Base-by-base conservation (phyloP, 2,329 filamentous ascomycete genomes). In the Coniosporium uncinatum region DNA sequence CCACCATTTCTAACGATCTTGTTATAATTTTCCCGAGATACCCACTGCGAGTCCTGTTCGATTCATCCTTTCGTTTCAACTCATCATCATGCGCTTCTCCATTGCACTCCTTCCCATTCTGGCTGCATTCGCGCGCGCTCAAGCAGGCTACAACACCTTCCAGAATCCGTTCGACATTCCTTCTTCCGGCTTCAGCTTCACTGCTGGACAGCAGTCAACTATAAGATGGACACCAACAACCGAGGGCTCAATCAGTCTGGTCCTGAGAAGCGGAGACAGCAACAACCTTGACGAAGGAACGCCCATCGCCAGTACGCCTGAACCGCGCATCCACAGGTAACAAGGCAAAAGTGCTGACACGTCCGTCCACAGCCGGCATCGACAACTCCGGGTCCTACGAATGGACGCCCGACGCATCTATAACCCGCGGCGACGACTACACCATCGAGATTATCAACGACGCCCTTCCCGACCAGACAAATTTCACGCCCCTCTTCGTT, bases 161-260 rank as follows among this genome's bases (percentile, higher is more conserved):
- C 24, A 29, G 24, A 38, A 38, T 17, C 36, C 36, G 16, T 38
- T 38, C 20, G 13, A 20, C 19, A 58, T 67, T 44, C 69, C 71
- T 16, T 31, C 36, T 3, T 53, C 50, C 14, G 67, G 68, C 35
- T 67, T 70, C 45, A 44, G 54, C 20, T 69, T 73, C 51, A 63
- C 56, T 14, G 69, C 70, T 33, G 73, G 73, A 39, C 41, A 67
- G 52, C 47, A 67, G 11, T 59, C 69, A 17, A 65, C 62, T 11
- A 53, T 79, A 37, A 61, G 51, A 39, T 79, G 75, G 75, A 47
- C 54, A 5, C 67, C 72, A 5, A 72, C 66, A 36, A 75, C 71
- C 42, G 40, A 49, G 18, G 70, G 70, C 43, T 72, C 73, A 14
- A 66, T 79, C 51, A 68, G 67, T 33, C 58, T 79, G 43, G 63